phyloP scores from a whole-genome alignment of 2,329 filamentous ascomycete genomes.

The Penicillium glabrum region DNA sequence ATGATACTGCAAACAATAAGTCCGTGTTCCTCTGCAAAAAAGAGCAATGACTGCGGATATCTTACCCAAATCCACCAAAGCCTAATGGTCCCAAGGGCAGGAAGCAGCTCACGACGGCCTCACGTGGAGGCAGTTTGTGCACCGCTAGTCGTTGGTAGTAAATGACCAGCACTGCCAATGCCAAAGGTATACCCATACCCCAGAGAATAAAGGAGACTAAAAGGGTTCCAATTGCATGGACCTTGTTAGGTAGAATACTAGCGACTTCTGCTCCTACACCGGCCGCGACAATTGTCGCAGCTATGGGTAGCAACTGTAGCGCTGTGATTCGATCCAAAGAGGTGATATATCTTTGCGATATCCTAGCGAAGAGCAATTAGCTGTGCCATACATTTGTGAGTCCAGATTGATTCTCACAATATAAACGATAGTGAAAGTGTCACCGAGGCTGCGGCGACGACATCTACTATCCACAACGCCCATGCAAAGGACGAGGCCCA shows the following conservation, averaged over 20 bases:
- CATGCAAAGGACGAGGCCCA: slow-evolving; percentile 51
- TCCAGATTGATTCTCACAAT: slow-evolving; percentile 44
- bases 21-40: neutral
- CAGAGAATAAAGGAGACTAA: slow-evolving; percentile 67
- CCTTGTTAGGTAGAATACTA: slow-evolving; percentile 54
- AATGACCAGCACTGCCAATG: slow-evolving; percentile 63
- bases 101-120: slow-evolving; percentile 68
- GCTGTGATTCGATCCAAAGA: slow-evolving; percentile 62
- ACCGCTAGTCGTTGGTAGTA: slow-evolving; percentile 70
- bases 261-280: slow-evolving; percentile 66
- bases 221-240: slow-evolving; percentile 61
- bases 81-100: slow-evolving; percentile 67
- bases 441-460: slow-evolving; percentile 43
- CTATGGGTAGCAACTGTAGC: slow-evolving; percentile 65
- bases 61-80: slow-evolving; percentile 60
- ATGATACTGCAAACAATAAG: slow-evolving; percentile 45
- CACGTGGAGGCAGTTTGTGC: slow-evolving; percentile 64
- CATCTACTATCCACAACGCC: slow-evolving; percentile 53
- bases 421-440: slow-evolving; percentile 54
- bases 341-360: slow-evolving; percentile 30
- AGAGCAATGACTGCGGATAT: neutral
- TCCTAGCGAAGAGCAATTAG: slow-evolving; percentile 33
- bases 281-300: slow-evolving; percentile 65
- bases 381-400: neutral
- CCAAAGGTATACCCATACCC: slow-evolving; percentile 63